These are phyloP conservation scores for Termitomyces sp. DNA, from an alignment of 768 basidiomycete genomes.

Conservation along the genomic window DNA sequence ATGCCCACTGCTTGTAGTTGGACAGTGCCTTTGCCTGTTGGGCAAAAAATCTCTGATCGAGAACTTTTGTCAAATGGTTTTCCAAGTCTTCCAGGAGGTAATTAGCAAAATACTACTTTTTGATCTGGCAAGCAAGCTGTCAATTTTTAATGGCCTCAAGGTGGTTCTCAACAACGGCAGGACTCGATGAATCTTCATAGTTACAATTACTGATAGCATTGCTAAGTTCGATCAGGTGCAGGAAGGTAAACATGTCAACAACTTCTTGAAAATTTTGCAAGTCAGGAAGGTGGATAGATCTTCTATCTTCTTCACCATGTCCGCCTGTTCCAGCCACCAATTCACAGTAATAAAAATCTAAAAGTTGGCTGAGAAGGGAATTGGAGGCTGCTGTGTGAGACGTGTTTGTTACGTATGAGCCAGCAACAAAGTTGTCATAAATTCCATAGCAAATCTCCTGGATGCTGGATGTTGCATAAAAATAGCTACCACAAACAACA, in stretches of 20 bases:
- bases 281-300: background rate
- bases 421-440: background rate
- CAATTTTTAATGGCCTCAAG: background rate
- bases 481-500: background rate
- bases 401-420: background rate
- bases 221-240: background rate
- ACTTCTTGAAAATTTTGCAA: background rate
- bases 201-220: background rate
- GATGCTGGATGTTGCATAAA: background rate
- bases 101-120: background rate
- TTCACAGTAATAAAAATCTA: background rate
- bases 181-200: background rate
- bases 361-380: background rate
- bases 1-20: background rate
- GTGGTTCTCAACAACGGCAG: background rate
- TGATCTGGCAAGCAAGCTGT: background rate
- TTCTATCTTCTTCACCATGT: background rate
- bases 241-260: background rate
- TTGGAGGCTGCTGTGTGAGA: background rate
- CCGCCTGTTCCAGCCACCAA: background rate
- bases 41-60: background rate
- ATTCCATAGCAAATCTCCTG: background rate
- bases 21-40: background rate
- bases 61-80: background rate
- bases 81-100: background rate